Conservation (phyloP, 495 filamentous ascomycete genomes). For the Acidomyces sp. region DNA sequence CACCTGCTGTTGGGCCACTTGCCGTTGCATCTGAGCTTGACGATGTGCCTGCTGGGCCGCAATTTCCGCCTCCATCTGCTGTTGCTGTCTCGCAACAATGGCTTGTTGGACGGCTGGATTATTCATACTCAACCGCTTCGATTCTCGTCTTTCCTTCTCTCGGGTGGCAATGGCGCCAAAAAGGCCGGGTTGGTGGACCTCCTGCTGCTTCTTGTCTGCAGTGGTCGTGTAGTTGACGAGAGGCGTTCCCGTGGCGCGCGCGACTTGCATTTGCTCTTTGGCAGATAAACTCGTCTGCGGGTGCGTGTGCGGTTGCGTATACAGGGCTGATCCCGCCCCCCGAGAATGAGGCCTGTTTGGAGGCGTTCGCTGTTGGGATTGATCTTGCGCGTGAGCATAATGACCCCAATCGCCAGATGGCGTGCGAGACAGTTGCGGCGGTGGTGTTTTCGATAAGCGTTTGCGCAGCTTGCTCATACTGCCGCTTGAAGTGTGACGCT, state of each 20-base stretch:
- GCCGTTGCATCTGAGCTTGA: slow-evolving; percentile 6
- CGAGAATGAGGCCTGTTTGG: slow-evolving; percentile 3
- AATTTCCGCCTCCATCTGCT: slow-evolving; percentile 11
- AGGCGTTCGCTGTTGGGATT: slow-evolving; percentile 8
- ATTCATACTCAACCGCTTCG: slow-evolving; percentile 8
- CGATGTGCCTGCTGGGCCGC: no score
- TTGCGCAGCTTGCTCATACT: slow-evolving; percentile 10
- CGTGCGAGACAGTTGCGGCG: slow-evolving; percentile 25
- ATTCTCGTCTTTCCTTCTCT: slow-evolving; percentile 17
- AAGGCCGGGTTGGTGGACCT: slow-evolving; percentile 16
- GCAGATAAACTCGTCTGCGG: slow-evolving; percentile 54
- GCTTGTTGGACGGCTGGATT: slow-evolving; percentile 17
- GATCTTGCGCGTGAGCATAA: no score
- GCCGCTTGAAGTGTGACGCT: slow-evolving; percentile 6
- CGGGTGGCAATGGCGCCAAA: slow-evolving; percentile 19
- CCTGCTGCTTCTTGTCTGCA: slow-evolving; percentile 6
- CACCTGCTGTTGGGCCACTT: slow-evolving; percentile 14
- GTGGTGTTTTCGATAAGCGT: slow-evolving; percentile 11
- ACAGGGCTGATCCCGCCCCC: background rate
- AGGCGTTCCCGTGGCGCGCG: slow-evolving; percentile 71
- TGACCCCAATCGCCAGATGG: slow-evolving; percentile 46
- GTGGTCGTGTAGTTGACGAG: slow-evolving; percentile 51
- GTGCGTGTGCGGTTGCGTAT: slow-evolving; percentile 10
- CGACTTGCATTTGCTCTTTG: slow-evolving; percentile 87
- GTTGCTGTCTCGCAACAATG: slow-evolving; percentile 14